Percentiles rank a stretch among this genome's conserved stretches.
phyloP scores from a whole-genome alignment of 805 yeast species.

The Wickerhamiella shivajii region DNA sequence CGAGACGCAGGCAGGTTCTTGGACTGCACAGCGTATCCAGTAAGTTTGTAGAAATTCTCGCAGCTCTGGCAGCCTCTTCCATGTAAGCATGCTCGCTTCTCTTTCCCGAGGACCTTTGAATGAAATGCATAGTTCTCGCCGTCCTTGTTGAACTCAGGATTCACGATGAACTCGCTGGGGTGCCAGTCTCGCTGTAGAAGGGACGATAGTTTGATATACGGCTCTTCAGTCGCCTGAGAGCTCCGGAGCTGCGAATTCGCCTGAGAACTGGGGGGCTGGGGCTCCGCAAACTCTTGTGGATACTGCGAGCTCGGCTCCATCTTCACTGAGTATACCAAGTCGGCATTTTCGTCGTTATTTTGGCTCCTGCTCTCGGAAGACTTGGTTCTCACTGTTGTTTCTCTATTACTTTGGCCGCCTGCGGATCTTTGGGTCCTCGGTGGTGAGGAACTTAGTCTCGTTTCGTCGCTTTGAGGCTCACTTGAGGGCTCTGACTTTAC shows the following conservation, averaged over 20 bases:
- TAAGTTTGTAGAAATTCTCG: conserved; percentile 11
- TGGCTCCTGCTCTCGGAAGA: not conserved
- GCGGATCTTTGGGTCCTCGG: no score
- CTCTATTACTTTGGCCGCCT: no score
- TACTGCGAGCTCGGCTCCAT: not conserved
- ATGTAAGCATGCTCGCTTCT: conserved; percentile 24
- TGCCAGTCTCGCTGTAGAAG: conserved; percentile 24
- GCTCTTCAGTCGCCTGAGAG: not conserved
- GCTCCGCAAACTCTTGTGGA: not conserved
- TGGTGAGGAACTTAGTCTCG: no score
- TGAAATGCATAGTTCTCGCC: conserved; percentile 21
- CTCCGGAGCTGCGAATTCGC: not conserved
- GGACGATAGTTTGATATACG: not conserved
- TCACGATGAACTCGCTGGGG: conserved; percentile 28
- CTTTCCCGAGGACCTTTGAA: conserved; percentile 25
- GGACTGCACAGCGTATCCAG: conserved; percentile 2
- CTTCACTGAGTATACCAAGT: not conserved
- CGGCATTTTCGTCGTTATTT: not conserved
- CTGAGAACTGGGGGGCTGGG: not conserved
- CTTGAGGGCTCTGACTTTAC: no score
- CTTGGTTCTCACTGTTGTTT: not conserved
- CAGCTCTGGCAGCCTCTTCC: conserved; percentile 27
- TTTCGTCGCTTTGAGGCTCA: no score
- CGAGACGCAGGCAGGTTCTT: conserved; percentile 15
- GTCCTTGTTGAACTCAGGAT: conserved; percentile 17